Evolutionary conservation across 768 basidiomycete species (phyloP), one percentile per base, ranked within the genome.

Genomic region (Leucocoprinus leucothites): DNA sequence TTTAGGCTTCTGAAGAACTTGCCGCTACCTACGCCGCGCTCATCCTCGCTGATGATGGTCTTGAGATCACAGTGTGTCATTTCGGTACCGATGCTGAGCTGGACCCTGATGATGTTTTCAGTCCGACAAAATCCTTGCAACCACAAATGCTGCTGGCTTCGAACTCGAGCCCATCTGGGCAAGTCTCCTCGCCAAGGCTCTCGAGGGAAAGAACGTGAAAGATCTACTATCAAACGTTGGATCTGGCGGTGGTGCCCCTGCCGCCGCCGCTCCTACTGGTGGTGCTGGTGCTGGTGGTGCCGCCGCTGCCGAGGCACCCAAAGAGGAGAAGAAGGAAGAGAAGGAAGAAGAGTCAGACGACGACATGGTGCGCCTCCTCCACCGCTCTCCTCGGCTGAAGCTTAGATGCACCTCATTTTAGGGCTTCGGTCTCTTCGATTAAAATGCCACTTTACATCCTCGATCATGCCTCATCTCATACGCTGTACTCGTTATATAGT

Each of bases 161-260:
- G 94, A 97, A 22, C 66, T 97, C 57, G 97, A 98, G 75, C 82
- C 95, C 56, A 98, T 99, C 79, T 98, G 97, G 97, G 94, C 94
- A 56, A 74, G 88, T 13, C 89, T 99, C 65, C 91, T 99, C 68
- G 91, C 96, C 59, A 98, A 97, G 74, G 96, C 97, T 34, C 86
- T 99, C 51, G 94, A 96, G 75, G 96, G 95, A 67, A 97, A 96
- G 82, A 85, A 98, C 77, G 84, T 99, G 66, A 98, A 93, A 76
- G 94, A 95, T 43, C 81, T 98, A 51, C 83, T 99, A 61, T 89
- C 90, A 59, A 96, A 93, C 79, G 94, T 99, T 60, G 95, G 96
- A 60, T 79, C 91, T 53, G 94, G 95, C 58, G 94, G 92, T 59
- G 94, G 86, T 59, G 91, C 86, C 63, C 87, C 92, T 52, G 79